Conservation (phyloP, 257 asterid species). For the Solanum infundibuliforme region DNA sequence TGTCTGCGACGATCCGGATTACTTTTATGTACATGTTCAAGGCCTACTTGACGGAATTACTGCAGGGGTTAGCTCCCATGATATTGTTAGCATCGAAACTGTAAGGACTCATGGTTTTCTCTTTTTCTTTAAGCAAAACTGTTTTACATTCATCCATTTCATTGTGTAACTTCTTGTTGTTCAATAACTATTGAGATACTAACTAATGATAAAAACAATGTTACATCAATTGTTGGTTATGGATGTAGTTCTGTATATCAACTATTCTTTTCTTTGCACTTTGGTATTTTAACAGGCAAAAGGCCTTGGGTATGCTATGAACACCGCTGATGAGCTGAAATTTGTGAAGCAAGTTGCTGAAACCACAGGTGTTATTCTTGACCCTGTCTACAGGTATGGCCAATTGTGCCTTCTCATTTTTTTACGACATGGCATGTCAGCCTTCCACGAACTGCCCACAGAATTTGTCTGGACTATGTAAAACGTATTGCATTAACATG, state of each 20-base stretch:
- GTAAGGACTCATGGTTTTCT: conserved; percentile 29
- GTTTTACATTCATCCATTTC: background rate
- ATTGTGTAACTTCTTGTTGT: background rate
- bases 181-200: background rate
- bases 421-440: background rate
- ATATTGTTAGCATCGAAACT: conserved; percentile 57
- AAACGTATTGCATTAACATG: background rate
- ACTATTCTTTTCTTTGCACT: background rate
- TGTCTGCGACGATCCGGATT: conserved; percentile 88
- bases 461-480: background rate
- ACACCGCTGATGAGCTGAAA: conserved; percentile 69
- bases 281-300: conserved; percentile 51
- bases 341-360: conserved; percentile 77
- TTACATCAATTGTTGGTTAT: background rate
- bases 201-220: background rate
- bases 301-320: conserved; percentile 95
- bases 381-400: conserved; percentile 87
- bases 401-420: background rate
- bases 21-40: conserved; percentile 67
- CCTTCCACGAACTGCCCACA: background rate
- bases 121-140: background rate
- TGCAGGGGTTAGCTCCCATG: conserved; percentile 67
- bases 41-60: conserved; percentile 73
- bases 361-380: conserved; percentile 83
- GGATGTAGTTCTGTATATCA: background rate